These are phyloP conservation scores for Rhizomucor pusillus DNA, from an alignment of 371 early-diverging fungal genomes.

Conservation along the genomic window DNA sequence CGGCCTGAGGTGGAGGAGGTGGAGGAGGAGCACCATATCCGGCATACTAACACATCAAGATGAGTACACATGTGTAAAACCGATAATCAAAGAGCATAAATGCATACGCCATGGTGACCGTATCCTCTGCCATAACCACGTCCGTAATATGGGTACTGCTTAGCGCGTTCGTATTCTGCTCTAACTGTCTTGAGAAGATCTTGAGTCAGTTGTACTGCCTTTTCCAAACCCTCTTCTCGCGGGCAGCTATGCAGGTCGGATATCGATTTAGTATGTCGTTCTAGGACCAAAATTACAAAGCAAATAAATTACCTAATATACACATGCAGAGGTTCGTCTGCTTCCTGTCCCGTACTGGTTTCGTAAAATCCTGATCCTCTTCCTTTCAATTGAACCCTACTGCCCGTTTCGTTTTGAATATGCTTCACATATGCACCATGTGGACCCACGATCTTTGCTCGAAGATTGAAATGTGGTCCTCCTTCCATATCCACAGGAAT, in stretches of 20 bases:
- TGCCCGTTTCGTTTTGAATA: constrained; percentile 78
- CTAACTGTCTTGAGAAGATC: constrained; percentile 79
- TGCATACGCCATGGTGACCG: constrained; percentile 6
- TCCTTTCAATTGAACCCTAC: constrained; percentile 79
- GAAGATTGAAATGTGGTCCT: constrained; percentile 71
- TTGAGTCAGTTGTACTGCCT: constrained; percentile 66
- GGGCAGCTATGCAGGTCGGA: constrained; percentile 24
- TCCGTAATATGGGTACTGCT: constrained; percentile 23
- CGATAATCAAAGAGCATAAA: not conserved
- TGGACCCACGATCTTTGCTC: constrained; percentile 87
- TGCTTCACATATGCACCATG: constrained; percentile 85
- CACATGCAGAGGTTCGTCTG: constrained; percentile 80
- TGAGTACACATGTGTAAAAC: not conserved
- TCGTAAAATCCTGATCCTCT: constrained; percentile 84
- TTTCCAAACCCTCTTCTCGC: constrained; percentile 65
- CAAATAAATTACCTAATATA: constrained; percentile 67
- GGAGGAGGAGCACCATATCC: not conserved
- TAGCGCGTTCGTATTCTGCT: constrained; percentile 65
- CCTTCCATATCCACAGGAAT: constrained; percentile 72
- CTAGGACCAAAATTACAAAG: too few species aligned
- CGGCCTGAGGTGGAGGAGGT: constrained; percentile 4
- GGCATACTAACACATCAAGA: not conserved
- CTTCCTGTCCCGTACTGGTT: constrained; percentile 59
- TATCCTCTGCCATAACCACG: constrained; percentile 26
- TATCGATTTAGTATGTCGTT: not conserved